Conservation (phyloP, 2,329 filamentous ascomycete species). For the Phoma sp. region DNA sequence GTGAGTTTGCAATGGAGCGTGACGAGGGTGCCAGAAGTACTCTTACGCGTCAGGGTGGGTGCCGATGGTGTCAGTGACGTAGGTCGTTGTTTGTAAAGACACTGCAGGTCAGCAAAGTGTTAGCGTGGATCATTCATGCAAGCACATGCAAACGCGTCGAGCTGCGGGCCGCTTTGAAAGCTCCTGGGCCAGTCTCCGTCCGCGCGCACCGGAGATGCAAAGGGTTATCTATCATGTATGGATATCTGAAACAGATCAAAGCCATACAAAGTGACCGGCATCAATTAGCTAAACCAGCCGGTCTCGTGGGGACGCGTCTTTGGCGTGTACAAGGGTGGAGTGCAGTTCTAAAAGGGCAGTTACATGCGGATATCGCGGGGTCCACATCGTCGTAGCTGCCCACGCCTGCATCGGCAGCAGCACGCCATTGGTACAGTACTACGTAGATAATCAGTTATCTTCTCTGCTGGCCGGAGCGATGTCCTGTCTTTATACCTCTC, state of each 20-base stretch:
- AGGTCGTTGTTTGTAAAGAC: neutral
- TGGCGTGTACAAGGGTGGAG: slow-evolving; percentile 20
- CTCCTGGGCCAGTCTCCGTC: neutral
- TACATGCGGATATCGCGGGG: slow-evolving; percentile 37
- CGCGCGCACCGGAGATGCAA: slow-evolving; percentile 2
- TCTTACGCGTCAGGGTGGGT: neutral
- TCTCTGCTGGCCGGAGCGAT: slow-evolving; percentile 27
- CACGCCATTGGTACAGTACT: slow-evolving; percentile 16
- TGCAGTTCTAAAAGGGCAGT: slow-evolving; percentile 31
- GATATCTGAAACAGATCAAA: neutral
- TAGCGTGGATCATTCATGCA: slow-evolving; percentile 12
- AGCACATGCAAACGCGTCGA: slow-evolving; percentile 13
- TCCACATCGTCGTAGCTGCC: slow-evolving; percentile 17
- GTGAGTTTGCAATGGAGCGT: neutral
- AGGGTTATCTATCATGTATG: neutral
- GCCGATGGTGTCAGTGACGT: neutral
- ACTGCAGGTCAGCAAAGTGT: neutral
- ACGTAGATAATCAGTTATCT: slow-evolving; percentile 29
- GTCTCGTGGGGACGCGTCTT: slow-evolving; percentile 5
- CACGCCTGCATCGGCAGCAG: slow-evolving; percentile 11
- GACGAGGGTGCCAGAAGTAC: neutral
- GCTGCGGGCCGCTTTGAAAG: slow-evolving; percentile 10
- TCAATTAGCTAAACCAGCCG: neutral
- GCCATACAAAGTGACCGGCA: slow-evolving; percentile 2
- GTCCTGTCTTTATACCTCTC: slow-evolving; percentile 28